Evolutionary conservation across 148 eudicot genomes (phyloP), one percentile per base, ranked within the genome.

Genomic region (Spergularia bocconei): DNA sequence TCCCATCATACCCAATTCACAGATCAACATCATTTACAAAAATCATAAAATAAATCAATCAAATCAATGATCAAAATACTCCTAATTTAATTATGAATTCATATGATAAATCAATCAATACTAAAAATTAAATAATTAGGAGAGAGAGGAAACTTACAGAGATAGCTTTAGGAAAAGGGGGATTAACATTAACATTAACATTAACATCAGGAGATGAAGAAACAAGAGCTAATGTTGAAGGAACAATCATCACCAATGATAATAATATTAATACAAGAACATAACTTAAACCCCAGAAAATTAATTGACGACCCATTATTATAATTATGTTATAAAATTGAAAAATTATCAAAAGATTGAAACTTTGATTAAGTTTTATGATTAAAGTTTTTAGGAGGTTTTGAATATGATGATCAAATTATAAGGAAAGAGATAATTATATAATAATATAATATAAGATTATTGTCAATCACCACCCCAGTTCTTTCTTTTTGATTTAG

Each of bases 81-180:
- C 47, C 47, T 29, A 41, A 44, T 3, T 44, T 6, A 4, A 44
- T 4, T 44, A n/a, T n/a, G n/a, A 9, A 16, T 20, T 23, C 7
- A 59, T 6, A 75, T n/a, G 2, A 2, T 36, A 63, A 73, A 33
- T 29, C 8, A 19, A 75, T 38, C 50, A 41, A 23, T 23, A 15
- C 29, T 29, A 53, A 16, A 2, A 50, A 33, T n/a, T 50, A 16
- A 68, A 12, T 19, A n/a, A 56, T 3, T 0, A 29, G 13, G 56
- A 29, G 74, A 48, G 13, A 47, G 56, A 17, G n/a, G n/a, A 10
- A 4, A 79, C 80, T 86, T 72, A 90, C 95, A 75, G 88, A 84
- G 15, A 90, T 81, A 10, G 88, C 89, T 78, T 90, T 85, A 25
- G 90, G 88, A 69, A 81, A 82, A 1, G 71, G 79, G 11, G 74